Base-by-base conservation (phyloP, 2,329 filamentous ascomycete genomes). In the Alternaria arbusti region DNA sequence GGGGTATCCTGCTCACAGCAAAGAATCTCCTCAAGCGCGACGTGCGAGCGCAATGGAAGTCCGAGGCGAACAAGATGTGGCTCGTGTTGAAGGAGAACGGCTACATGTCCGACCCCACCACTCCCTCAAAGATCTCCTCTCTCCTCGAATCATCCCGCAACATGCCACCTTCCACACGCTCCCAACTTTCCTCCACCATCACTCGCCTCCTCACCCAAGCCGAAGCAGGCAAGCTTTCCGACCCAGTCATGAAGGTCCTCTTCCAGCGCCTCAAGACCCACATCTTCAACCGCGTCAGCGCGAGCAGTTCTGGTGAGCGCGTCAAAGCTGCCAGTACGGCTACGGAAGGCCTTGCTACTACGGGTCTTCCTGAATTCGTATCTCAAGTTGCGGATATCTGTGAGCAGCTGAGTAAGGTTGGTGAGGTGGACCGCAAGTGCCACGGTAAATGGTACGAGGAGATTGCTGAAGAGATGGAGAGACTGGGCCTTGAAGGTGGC, bases 11-110 rank as follows among this genome's bases (percentile, higher is more conserved):
- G 26, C 82, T 95, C 13, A 93, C 93, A 55, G 91, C 90, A 78
- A 96, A 96, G 82, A 95, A 94, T 70, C 84, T 95, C 8, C 86
- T 96, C 30, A 94, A 94, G 80, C 88, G 92, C 15, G 92, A 95
- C 73, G 91, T 93, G 4, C 88, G 92, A 47, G 87, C 87, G 12
- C 88, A 90, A 20, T 96, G 92, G 92, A 92, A 90, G 78, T 87
- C 84, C 23, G 90, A 94, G 79, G 90, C 91, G 0, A 83, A 84
- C 3, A 88, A 91, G n/a, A 87, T 94, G 67, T 88, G 91, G 82
- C 82, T 87, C 1, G 87, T 92, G 1, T 85, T 94, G 11, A 89
- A 91, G 67, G 86, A 84, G 65, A 86, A 84, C 45, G 81, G 85
- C 3, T 87, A 88, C 45, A 82, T 85, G 13, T 85, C 84, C 5